These are phyloP conservation scores for Myriangium duriaei DNA, from an alignment of 2,329 filamentous ascomycete genomes.

Conservation along the genomic window DNA sequence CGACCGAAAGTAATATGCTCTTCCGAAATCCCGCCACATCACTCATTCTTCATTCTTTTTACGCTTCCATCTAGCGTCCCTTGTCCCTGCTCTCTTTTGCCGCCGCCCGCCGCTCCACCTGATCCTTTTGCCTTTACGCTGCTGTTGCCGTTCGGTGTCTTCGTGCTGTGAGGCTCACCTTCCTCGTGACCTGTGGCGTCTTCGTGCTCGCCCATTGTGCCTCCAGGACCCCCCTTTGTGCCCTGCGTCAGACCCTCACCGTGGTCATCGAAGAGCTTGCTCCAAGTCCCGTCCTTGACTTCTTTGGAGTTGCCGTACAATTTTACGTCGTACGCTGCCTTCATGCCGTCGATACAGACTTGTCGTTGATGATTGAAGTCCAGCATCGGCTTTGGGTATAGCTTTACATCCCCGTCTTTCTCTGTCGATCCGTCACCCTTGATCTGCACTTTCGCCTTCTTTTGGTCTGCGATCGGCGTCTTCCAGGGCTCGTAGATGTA, in stretches of 20 bases:
- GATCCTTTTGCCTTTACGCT: constrained; percentile 1
- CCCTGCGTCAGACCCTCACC: constrained; percentile 35
- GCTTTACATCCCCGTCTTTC: constrained; percentile 30
- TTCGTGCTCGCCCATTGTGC: constrained; percentile 20
- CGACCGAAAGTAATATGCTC: no score
- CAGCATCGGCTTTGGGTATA: constrained; percentile 66
- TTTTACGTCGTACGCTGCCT: constrained; percentile 53
- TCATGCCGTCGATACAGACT: constrained; percentile 55
- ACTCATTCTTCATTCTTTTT: constrained; percentile 18
- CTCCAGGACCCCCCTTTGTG: constrained; percentile 26
- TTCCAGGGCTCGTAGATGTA: constrained; percentile 75
- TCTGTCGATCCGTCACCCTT: constrained; percentile 36
- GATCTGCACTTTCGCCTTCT: constrained; percentile 52
- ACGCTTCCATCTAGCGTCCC: constrained; percentile 21
- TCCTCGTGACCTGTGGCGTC: constrained; percentile 12
- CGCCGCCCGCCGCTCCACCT: constrained; percentile 12
- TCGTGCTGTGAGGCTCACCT: constrained; percentile 5
- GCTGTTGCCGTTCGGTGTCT: constrained; percentile 8
- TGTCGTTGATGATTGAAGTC: constrained; percentile 53
- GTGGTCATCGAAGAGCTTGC: constrained; percentile 34
- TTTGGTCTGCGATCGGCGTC: constrained; percentile 55
- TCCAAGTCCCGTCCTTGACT: constrained; percentile 50
- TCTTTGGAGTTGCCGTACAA: constrained; percentile 51
- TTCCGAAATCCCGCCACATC: no score
- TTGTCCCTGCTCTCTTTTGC: constrained; percentile 23